These are phyloP conservation scores for Dactylonectria estremocensis DNA, from an alignment of 2,329 filamentous ascomycete species.

Conservation along the genomic window DNA sequence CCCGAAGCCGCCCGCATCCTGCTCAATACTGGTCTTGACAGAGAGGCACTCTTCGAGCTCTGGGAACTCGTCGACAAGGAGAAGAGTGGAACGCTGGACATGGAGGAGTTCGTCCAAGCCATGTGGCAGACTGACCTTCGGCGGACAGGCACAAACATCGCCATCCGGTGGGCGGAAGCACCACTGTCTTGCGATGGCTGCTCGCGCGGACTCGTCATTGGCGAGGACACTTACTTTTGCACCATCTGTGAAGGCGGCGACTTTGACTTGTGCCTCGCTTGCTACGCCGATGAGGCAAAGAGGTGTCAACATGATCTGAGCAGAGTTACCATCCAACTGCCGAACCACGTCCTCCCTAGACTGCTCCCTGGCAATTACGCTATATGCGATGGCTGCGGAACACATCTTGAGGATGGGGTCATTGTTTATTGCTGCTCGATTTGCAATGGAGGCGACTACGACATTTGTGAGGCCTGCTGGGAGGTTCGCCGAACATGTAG, in stretches of 20 bases:
- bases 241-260: conserved; percentile 22
- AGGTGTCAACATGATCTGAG: conserved; percentile 7
- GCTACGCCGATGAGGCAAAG: conserved; percentile 9
- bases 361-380: neutral
- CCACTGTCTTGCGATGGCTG: conserved; percentile 27
- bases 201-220: conserved; percentile 17
- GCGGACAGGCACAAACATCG: conserved; percentile 12
- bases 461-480: conserved; percentile 30
- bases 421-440: conserved; percentile 17
- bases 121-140: conserved; percentile 28
- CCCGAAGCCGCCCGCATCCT: conserved; percentile 17
- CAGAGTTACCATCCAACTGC: conserved; percentile 2
- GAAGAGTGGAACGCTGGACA: conserved; percentile 24
- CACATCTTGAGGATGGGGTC: neutral
- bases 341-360: neutral
- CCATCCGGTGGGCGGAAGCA: conserved; percentile 11
- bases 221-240: conserved; percentile 24
- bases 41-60: conserved; percentile 19
- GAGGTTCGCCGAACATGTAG: conserved; percentile 7
- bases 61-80: conserved; percentile 30
- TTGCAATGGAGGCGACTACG: conserved; percentile 26
- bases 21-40: conserved; percentile 19
- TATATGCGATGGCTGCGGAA: conserved; percentile 20
- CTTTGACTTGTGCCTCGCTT: conserved; percentile 25
- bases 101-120: conserved; percentile 24